phyloP scores from a whole-genome alignment of 208 protist genomes.

The Vickermania spadyakhi region DNA sequence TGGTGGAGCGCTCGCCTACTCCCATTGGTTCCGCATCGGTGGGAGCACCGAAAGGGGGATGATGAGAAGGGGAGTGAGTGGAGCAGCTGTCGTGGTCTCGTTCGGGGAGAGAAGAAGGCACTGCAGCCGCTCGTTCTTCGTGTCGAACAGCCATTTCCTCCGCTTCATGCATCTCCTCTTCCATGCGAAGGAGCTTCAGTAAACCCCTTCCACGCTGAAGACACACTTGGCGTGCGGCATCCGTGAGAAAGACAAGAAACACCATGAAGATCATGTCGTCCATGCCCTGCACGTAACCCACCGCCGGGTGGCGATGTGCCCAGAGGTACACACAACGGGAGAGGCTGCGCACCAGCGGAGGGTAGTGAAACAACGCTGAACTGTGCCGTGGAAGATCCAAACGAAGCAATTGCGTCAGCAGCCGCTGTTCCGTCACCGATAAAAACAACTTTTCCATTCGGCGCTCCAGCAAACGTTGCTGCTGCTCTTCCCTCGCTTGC shows the following conservation, averaged over 20 bases:
- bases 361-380: slow-evolving; percentile 45
- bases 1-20: background rate
- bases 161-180: slow-evolving; percentile 1
- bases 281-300: slow-evolving; percentile 94
- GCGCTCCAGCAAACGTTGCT: background rate
- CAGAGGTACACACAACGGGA: slow-evolving; percentile 90
- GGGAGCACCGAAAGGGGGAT: too few relatives aligned
- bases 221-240: slow-evolving; percentile 31
- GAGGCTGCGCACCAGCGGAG: slow-evolving; percentile 35
- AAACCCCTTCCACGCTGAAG: background rate
- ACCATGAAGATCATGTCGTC: slow-evolving; percentile 92
- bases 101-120: too few relatives aligned
- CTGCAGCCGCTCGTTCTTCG: background rate
- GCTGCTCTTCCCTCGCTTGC: background rate
- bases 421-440: slow-evolving; percentile 37
- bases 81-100: too few relatives aligned
- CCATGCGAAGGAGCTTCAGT: background rate
- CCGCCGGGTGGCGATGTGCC: slow-evolving; percentile 88
- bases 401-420: slow-evolving; percentile 48
- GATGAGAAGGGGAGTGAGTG: too few relatives aligned
- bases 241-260: slow-evolving; percentile 83
- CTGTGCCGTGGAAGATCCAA: slow-evolving; percentile 69
- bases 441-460: slow-evolving; percentile 7
- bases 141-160: background rate
- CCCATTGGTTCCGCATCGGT: too few relatives aligned